Evolutionary conservation across 1,284 basidiomycete species (phyloP), one percentile per base, ranked within the genome.

Genomic region (Phenoliferia sp.): DNA sequence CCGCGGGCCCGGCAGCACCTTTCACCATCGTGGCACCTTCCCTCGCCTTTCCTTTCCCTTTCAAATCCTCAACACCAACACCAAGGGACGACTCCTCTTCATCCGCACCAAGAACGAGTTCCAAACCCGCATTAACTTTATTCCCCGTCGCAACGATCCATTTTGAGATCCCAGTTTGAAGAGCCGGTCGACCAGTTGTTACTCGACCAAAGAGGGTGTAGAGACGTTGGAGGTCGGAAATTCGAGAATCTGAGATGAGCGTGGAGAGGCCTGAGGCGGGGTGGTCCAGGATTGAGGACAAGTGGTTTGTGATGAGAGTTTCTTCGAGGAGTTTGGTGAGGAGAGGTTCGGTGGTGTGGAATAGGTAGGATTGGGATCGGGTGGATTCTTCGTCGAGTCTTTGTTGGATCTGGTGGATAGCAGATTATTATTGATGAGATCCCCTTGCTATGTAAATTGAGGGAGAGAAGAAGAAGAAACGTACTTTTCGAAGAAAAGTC

Each of bases 351-450:
- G 94, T 96, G 65, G 87, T 83, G 2, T 87, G 85, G 28, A 89
- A 88, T 33, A 99, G 84, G 78, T 97, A 99, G 76, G 95, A 90
- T 61, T 90, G 85, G n/a, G 90, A 88, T 36, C 96, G 86, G 35
- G 88, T 87, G 36, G 90, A 87, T 79, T 99, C 96, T 50, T 92
- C 88, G 22, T 86, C 83, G 66, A 99, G 85, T 16, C 94, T 87
- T 62, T 82, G 81, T 79, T 97, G 92, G 28, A 88, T 91, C 90
- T 98, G 79, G 3, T 57, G 0, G 19, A 29, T 2, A 16, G 52
- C 22, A 16, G 36, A 58, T 52, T n/a, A 63, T 56, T n/a, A 58
- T 52, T n/a, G 64, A 59, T n/a, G n/a, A 31, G 32, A 39, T 33
- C 22, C 34, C 28, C 52, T 15, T 7, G 55, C 17, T 31, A 31